Evolutionary conservation across 108 stramenopile genomes (phyloP), one percentile per base, ranked within the genome.

Genomic region (Poteriospumella lacustris): DNA sequence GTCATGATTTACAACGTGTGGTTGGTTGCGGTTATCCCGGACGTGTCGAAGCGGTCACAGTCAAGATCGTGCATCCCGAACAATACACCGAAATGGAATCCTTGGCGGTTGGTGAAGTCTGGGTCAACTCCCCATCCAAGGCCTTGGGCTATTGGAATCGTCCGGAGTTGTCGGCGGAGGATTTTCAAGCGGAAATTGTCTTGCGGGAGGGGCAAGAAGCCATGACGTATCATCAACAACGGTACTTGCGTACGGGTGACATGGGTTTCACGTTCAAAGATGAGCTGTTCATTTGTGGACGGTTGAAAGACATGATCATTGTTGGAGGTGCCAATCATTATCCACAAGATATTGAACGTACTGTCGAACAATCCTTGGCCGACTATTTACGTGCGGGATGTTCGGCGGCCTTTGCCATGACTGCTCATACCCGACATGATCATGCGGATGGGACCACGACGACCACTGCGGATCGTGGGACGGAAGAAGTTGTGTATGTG

Each of bases 231-330:
- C 15, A 29, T 41, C 39, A 43, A 29, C 29, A 24, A 24, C 26
- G 75, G 78, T 99, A 88, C 76, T 82, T 98, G 1, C 88, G 95
- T 70, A 95, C 97, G 2, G 99, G 97, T 1, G 99, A 99, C 87
- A 80, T 96, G 38, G 99, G 97, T 1, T 99, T 99, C 80, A 15
- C 98, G 26, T 90, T 95, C 81, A 75, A 91, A 0, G 87, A 84
- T 0, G 95, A 99, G 80, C 84, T 99, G 38, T 70, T 47, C 64
- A 44, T 75, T 42, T 82, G 78, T 47, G 85, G 95, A 12, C 87
- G 97, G 59, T 80, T 92, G 36, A 98, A 99, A 86, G 99, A 99
- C 87, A 85, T 99, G 58, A 93, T 99, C 76, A 99, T 99, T 75
- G 88, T 98, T 15, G 89, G 93, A 5, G 99, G 99, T 0, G 80